Conservation (phyloP, 1,139 yeast genomes). For the Suhomyces panamericanus region DNA sequence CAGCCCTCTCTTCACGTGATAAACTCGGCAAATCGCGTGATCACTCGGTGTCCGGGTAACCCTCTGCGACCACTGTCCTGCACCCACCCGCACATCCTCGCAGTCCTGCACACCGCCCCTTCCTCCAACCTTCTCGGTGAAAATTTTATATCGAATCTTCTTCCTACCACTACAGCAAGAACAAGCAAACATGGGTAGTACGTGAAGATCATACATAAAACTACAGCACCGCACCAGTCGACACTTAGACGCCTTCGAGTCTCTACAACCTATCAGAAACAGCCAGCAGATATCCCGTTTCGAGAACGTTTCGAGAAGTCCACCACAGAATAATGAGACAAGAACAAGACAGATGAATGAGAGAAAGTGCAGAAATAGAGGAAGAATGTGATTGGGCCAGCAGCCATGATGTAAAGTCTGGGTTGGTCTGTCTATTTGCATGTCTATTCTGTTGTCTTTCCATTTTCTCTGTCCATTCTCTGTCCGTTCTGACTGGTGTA, state of each 20-base stretch:
- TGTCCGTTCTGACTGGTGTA: too few relatives aligned
- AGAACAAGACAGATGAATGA: not conserved
- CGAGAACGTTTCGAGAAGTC: not conserved
- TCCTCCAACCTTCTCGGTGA: conserved; percentile 10
- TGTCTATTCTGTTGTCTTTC: too few relatives aligned
- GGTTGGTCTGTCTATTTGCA: too few relatives aligned
- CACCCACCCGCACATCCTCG: not conserved
- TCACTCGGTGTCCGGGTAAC: conserved; percentile 6
- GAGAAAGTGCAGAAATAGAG: too few relatives aligned
- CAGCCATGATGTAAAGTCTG: too few relatives aligned
- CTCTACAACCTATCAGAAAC: not conserved
- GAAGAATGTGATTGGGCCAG: too few relatives aligned
- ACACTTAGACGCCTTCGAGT: not conserved
- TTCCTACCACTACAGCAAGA: conserved; percentile 20
- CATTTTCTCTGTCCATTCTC: too few relatives aligned
- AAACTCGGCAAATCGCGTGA: not conserved
- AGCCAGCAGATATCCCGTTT: not conserved
- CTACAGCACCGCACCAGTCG: conserved; percentile 1
- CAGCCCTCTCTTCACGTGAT: conserved; percentile 6
- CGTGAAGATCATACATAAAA: conserved; percentile 29
- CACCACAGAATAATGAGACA: not conserved
- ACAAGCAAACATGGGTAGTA: conserved; percentile 65
- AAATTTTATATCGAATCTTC: conserved; percentile 12
- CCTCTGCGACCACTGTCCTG: not conserved
- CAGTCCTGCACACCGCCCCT: conserved; percentile 10